Conservation (phyloP, 768 basidiomycete species). For the Exidia glandulosa region DNA sequence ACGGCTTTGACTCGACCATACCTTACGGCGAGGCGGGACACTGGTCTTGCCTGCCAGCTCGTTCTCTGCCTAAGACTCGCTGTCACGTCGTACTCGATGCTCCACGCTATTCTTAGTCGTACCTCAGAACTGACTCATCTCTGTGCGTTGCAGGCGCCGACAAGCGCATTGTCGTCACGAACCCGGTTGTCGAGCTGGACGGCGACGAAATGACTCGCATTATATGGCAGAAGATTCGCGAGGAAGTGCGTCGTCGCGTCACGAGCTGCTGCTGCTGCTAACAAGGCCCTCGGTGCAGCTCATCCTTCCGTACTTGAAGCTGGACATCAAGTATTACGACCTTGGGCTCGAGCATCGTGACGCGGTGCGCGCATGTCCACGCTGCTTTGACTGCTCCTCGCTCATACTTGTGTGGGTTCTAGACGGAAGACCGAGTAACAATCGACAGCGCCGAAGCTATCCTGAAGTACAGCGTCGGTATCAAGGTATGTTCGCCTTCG, state of each 20-base stretch:
- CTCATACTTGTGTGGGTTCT: background rate
- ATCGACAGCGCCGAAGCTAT: slow-evolving; percentile 92
- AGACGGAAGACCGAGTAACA: slow-evolving; percentile 93
- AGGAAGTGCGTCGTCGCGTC: slow-evolving; percentile 52
- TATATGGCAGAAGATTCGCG: slow-evolving; percentile 96
- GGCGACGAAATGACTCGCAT: slow-evolving; percentile 99
- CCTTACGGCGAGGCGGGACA: too few relatives aligned
- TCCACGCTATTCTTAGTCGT: too few relatives aligned
- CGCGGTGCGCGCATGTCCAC: slow-evolving; percentile 45
- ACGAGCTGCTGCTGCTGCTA: background rate
- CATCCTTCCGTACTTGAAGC: slow-evolving; percentile 86
- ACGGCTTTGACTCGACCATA: too few relatives aligned
- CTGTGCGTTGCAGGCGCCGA: slow-evolving; percentile 1
- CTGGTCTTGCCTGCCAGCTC: too few relatives aligned
- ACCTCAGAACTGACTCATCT: too few relatives aligned
- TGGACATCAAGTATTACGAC: slow-evolving; percentile 98
- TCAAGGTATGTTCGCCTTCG: slow-evolving; percentile 40
- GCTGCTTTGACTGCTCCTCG: background rate
- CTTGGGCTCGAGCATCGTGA: slow-evolving; percentile 93
- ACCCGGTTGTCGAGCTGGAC: slow-evolving; percentile 90
- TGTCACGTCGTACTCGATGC: too few relatives aligned
- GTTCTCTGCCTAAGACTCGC: too few relatives aligned
- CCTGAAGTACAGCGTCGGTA: slow-evolving; percentile 87
- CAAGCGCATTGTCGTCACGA: slow-evolving; percentile 65
- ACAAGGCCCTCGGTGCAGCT: slow-evolving; percentile 42